These are phyloP conservation scores for Podaxis pistillaris DNA, from an alignment of 768 basidiomycete genomes.

Conservation along the genomic window DNA sequence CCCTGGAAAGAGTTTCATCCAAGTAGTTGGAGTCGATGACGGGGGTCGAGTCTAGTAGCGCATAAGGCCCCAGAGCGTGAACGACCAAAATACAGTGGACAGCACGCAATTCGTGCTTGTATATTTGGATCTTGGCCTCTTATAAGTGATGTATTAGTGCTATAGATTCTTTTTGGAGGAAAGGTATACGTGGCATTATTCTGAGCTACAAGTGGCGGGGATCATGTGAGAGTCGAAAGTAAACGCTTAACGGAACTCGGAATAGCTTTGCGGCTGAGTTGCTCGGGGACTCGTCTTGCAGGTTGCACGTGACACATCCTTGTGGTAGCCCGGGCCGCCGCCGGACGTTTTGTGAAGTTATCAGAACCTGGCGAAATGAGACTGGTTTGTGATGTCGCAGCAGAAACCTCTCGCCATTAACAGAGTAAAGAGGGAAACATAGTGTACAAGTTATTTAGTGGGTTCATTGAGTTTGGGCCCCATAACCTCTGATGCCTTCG, in stretches of 20 bases:
- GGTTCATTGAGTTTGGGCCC: conserved; percentile 80
- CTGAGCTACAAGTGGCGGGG: no score
- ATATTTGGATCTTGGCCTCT: not conserved
- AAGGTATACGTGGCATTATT: conserved; percentile 8
- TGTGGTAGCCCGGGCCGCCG: not conserved
- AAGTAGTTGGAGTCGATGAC: not conserved
- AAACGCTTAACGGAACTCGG: not conserved
- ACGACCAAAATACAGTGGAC: not conserved
- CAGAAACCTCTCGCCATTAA: not conserved
- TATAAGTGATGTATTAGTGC: not conserved
- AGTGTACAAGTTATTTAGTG: conserved; percentile 13
- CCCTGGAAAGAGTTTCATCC: conserved; percentile 18
- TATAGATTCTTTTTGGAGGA: not conserved
- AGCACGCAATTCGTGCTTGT: not conserved
- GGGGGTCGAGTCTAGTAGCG: no score
- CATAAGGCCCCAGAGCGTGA: not conserved
- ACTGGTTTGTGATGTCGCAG: not conserved
- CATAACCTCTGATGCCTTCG: conserved; percentile 89
- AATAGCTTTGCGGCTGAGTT: not conserved
- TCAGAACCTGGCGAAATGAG: not conserved
- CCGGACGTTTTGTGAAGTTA: not conserved
- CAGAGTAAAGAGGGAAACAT: not conserved
- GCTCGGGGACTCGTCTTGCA: not conserved
- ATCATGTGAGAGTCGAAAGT: not conserved
- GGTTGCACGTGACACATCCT: not conserved